Base-by-base conservation (phyloP, 306 rosid genomes). In the Carpinus viminea region DNA sequence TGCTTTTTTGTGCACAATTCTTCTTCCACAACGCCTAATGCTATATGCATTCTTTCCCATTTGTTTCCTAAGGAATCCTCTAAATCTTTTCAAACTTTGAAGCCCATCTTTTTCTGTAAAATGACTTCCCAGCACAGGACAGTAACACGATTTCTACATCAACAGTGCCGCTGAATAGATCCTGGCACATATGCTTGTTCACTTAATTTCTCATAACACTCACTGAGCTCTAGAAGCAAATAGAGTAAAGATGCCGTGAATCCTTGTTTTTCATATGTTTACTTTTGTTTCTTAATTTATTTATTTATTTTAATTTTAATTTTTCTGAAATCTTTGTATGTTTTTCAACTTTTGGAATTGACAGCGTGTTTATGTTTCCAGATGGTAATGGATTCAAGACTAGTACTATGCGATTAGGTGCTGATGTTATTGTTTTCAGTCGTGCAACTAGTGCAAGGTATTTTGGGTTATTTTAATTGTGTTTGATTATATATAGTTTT, bases 371-470 rank as follows among this genome's bases (percentile, higher is more conserved):
- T 78, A 28, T 84, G 26, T 24, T 85, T 84, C 60, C 79, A 95
- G 98, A 95, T 91, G 98, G 98, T 72, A 95, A 95, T 88, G 98
- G 98, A 72, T 95, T 95, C 89, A 95, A 95, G 89, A 95, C 98
- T 47, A 92, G 98, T 81, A 95, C 98, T 51, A 95, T 95, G 97
- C 88, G 98, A 74, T 77, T 95, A 62, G 98, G 98, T 71, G 98
- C 97, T 45, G 98, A 95, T 87, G 98, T 47, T 68, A 91, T 95
- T 56, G 98, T 92, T 78, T 88, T 95, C 75, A 95, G 89, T 73
- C 93, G 98, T 75, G 86, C 98, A 66, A 85, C 3, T 21, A 72
- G 48, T 48, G 80, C 85, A 53, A 76, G 95, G 98, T 92, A 87
- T 12, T 50, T 70, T 36, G 13, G 76, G 26, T 50, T 72, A 83